Evolutionary conservation across 768 basidiomycete genomes (phyloP), one percentile per base, ranked within the genome.

Genomic region (Epithele typhae): DNA sequence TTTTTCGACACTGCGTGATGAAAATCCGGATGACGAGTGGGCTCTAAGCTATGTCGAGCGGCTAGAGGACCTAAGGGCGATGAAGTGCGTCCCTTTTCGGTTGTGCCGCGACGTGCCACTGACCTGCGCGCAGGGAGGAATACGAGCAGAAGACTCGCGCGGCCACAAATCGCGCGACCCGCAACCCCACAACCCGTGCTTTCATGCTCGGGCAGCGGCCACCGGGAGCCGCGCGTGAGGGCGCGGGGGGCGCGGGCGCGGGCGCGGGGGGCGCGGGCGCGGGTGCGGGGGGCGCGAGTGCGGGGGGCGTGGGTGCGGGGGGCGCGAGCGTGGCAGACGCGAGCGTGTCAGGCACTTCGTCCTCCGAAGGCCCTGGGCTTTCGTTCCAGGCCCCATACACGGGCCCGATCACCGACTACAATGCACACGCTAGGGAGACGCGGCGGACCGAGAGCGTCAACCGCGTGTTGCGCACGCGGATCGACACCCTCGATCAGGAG

Each of bases 1-100:
- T 69, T 60, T 49, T 59, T 70, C 35, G 18, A 30, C 15, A 58
- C 52, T 68, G 1, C 55, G 60, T 0, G 41, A 63, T 11, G 65
- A 67, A 45, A 35, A 50, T 6, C 46, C 53, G 8, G 53, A 56
- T 19, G 19, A 9, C 23, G 64, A 68, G 39, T 15, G 65, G 39
- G 53, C 52, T 2, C 52, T 66, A 12, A 57, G 58, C 6, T 68
- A 69, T 52, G 64, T 66, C 4, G 64, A 68, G 47, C 49, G 58
- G 4, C 54, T 69, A 4, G 50, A 64, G 37, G 32, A 56, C 25
- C 48, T 58, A 8, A 24, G 44, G 12, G 37, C 44, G 11, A 42
- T 40, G 54, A 36, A 46, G 45, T 38, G 4, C 10, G 1, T 5
- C 9, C 6, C 33, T 43, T 7, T 8, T 11, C n/a, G 17, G 6